Percentiles rank a stretch among this genome's conserved stretches.
Conservation (phyloP, 179 eudicot genomes). For the Drosera spatulata region DNA sequence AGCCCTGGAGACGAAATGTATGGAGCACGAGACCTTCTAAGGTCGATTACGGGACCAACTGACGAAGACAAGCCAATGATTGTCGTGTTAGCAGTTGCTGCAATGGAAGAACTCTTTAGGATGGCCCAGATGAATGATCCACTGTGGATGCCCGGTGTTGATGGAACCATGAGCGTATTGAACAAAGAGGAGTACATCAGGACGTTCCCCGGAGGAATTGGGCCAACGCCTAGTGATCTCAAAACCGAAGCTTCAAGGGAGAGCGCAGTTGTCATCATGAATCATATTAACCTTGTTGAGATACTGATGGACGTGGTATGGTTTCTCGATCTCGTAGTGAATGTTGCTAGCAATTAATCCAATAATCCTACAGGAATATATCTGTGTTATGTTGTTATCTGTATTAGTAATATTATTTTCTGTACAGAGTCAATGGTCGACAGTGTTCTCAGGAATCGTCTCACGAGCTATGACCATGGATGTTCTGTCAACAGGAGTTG, state of each 20-base stretch:
- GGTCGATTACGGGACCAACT: conserved; percentile 40
- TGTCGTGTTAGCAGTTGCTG: conserved; percentile 61
- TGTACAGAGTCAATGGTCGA: conserved; percentile 43
- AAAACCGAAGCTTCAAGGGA: conserved; percentile 56
- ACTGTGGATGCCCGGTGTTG: conserved; percentile 29
- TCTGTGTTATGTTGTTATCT: too few relatives aligned
- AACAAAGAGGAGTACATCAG: conserved; percentile 43
- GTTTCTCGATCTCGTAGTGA: not conserved
- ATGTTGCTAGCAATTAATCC: not conserved
- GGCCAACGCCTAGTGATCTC: conserved; percentile 32
- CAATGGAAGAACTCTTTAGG: conserved; percentile 55
- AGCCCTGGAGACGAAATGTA: conserved; percentile 24
- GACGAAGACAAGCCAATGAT: conserved; percentile 52
- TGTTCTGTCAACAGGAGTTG: conserved; percentile 55
- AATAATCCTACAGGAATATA: too few relatives aligned
- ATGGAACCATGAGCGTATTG: conserved; percentile 19
- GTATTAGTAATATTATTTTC: too few relatives aligned
- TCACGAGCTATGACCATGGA: conserved; percentile 49
- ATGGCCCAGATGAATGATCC: conserved; percentile 60
- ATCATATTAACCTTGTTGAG: conserved; percentile 50
- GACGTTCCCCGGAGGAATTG: conserved; percentile 45
- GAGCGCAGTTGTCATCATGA: conserved; percentile 61
- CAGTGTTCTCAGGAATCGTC: conserved; percentile 40
- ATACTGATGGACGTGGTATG: conserved; percentile 59
- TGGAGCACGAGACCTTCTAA: conserved; percentile 38